Evolutionary conservation across 1,284 basidiomycete genomes (phyloP), one percentile per base, ranked within the genome.

Genomic region (Cryptococcus sp.): DNA sequence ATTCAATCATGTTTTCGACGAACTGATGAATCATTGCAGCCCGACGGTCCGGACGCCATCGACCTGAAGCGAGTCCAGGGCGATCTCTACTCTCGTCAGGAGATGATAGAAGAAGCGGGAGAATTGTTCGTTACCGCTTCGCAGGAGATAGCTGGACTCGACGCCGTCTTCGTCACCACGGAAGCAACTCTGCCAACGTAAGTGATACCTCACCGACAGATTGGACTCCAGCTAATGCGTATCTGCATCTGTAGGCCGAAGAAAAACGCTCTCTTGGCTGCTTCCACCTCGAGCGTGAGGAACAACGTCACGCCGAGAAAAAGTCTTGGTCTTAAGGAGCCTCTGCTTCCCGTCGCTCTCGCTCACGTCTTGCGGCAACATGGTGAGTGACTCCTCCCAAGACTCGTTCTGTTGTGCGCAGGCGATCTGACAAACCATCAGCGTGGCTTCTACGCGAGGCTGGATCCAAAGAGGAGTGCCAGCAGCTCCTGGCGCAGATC

Each of bases 401-500:
- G 50, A 35, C 31, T 42, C 46, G 23, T 8, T 54, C 20, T 46
- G 15, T 25, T 39, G 39, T 16, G 8, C 27, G 42, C 49, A 52
- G 52, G 53, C 42, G 19, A 35, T n/a, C 31, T 25, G 27, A 47
- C 61, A 3, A 39, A 44, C 16, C 62, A 35, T 8, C 51, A 91
- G 90, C 91, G 50, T 91, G 89, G 85, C 75, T 90, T 5, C 72
- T 89, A 16, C 85, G 87, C 58, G 84, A 87, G 45, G 80, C 80
- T 17, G 84, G 83, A 20, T 83, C 84, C 17, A 81, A 82, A 35
- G 63, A 68, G 1, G 74, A 75, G 35, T 86, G 86, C 56, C 81
- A 85, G 50, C 70, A 75, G 1, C 72, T 91, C 17, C 73, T 91
- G 0, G 80, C 87, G 39, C 83, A 83, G 56, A 82, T 76, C 3